A percentile compares a stretch with the other conserved stretches of the same genome.
phyloP scores from a whole-genome alignment of 805 yeast species.

The Barnettozyma sp. region DNA sequence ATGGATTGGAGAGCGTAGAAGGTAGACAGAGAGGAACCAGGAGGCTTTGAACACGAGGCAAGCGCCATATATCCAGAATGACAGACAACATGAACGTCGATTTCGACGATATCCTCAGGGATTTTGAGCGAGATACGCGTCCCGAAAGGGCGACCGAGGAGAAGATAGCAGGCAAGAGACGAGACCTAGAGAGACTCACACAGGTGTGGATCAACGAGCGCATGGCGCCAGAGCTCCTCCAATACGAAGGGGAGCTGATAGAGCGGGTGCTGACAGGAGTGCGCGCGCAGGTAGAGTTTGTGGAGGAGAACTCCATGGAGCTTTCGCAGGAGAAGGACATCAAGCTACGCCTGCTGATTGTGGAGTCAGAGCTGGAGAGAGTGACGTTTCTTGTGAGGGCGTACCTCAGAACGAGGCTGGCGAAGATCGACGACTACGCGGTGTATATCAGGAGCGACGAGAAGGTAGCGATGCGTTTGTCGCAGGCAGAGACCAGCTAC shows the following conservation, averaged over 20 bases:
- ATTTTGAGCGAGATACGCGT: conserved; percentile 46
- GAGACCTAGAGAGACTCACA: conserved; percentile 40
- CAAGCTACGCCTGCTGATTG: conserved; percentile 72
- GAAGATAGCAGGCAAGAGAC: conserved; percentile 23
- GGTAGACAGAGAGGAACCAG: background rate
- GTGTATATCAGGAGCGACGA: conserved; percentile 48
- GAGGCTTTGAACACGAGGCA: background rate
- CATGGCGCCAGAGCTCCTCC: conserved; percentile 79
- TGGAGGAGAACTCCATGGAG: conserved; percentile 74
- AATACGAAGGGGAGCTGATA: conserved; percentile 58
- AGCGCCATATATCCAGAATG: background rate
- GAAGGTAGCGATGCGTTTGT: conserved; percentile 35
- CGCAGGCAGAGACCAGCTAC: conserved; percentile 55
- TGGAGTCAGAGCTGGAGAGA: conserved; percentile 89
- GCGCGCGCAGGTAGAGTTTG: conserved; percentile 63
- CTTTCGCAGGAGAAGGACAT: conserved; percentile 55
- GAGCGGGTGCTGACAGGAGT: conserved; percentile 51
- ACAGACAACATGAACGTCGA: conserved; percentile 21
- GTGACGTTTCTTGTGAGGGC: conserved; percentile 75
- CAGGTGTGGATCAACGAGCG: conserved; percentile 80
- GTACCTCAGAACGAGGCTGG: conserved; percentile 63
- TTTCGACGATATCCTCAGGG: conserved; percentile 64
- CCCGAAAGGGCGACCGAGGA: conserved; percentile 15
- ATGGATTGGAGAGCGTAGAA: too few relatives aligned
- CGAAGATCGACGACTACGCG: conserved; percentile 65